These are phyloP conservation scores for Thielaviopsis ethacetica DNA, from an alignment of 2,329 filamentous ascomycete genomes.

Conservation along the genomic window DNA sequence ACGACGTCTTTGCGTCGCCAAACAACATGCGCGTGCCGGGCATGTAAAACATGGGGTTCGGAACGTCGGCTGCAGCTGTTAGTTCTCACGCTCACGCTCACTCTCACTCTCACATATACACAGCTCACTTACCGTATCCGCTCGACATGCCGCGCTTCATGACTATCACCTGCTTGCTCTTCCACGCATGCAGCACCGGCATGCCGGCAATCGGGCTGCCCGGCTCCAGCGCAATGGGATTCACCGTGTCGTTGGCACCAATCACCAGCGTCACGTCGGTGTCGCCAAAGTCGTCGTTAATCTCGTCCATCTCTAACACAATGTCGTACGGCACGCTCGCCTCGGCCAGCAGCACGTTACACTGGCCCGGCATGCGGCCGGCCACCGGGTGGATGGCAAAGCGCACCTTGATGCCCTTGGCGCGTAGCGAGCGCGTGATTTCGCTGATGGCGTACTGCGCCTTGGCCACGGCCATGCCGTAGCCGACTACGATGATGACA, in stretches of 20 bases:
- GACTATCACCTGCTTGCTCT: slow-evolving; percentile 81
- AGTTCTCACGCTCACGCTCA: slow-evolving; percentile 7
- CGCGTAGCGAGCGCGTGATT: slow-evolving; percentile 58
- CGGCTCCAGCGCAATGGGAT: slow-evolving; percentile 72
- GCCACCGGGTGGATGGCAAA: slow-evolving; percentile 87
- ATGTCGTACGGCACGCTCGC: slow-evolving; percentile 83
- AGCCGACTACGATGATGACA: slow-evolving; percentile 81
- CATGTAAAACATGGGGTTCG: slow-evolving; percentile 90
- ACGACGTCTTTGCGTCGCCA: slow-evolving; percentile 72
- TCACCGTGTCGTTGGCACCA: slow-evolving; percentile 84
- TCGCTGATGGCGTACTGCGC: slow-evolving; percentile 82
- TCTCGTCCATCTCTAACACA: slow-evolving; percentile 89
- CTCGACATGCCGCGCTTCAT: slow-evolving; percentile 88
- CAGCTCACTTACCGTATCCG: slow-evolving; percentile 51
- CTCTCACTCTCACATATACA: not conserved
- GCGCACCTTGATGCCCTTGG: slow-evolving; percentile 62
- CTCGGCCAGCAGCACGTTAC: slow-evolving; percentile 79
- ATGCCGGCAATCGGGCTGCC: slow-evolving; percentile 78
- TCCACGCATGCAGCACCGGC: slow-evolving; percentile 85
- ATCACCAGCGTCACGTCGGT: slow-evolving; percentile 81
- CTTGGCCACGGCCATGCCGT: slow-evolving; percentile 89
- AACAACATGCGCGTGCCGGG: slow-evolving; percentile 82
- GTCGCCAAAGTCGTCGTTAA: slow-evolving; percentile 78
- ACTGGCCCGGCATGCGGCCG: slow-evolving; percentile 84
- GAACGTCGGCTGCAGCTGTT: slow-evolving; percentile 52